Evolutionary conservation across 1,284 basidiomycete genomes (phyloP), one percentile per base, ranked within the genome.

Genomic region (Gastroboletus turbinatus): DNA sequence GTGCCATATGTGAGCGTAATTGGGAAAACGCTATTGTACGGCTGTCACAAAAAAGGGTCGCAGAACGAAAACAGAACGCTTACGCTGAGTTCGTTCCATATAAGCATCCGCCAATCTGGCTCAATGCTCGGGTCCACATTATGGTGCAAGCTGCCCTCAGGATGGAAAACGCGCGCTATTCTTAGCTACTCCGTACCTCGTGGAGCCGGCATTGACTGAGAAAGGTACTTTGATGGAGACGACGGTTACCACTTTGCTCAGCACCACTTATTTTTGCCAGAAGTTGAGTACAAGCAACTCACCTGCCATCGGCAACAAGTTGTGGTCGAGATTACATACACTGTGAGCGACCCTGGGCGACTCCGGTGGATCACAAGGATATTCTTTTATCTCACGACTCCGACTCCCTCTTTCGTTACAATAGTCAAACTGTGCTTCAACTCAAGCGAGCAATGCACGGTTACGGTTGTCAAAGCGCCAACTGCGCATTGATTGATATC

Each of bases 1-100:
- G 66, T 62, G 61, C 47, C 39, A 49, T 59, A 45, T 23, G 19
- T 8, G 27, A 30, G 33, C 11, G 13, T 19, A 46, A 57, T 51
- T 48, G 40, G 25, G 19, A 32, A 36, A 32, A 19, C 25, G 40
- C 38, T 33, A 52, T 56, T 52, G 46, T 65, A n/a, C n/a, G n/a
- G 23, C 46, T 43, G 38, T 48, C 43, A 47, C 46, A 30, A 36
- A 46, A 46, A 16, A 16, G 19, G 25, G 17, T 45, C 27, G 27
- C 33, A 25, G 32, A 27, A 17, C 16, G 21, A 40, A 23, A 46
- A 43, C 17, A 14, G n/a, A 43, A 35, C 36, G 39, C 25, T 38
- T 8, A 42, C 38, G 19, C 8, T 8, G n/a, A n/a, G 17, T 9
- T 8, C 11, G 38, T 19, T 21, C 38, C 19, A 11, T 32, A 27